Percentiles rank a stretch among this genome's conserved stretches.
phyloP scores from a whole-genome alignment of 768 basidiomycete genomes.

The Russula ochroleuca region DNA sequence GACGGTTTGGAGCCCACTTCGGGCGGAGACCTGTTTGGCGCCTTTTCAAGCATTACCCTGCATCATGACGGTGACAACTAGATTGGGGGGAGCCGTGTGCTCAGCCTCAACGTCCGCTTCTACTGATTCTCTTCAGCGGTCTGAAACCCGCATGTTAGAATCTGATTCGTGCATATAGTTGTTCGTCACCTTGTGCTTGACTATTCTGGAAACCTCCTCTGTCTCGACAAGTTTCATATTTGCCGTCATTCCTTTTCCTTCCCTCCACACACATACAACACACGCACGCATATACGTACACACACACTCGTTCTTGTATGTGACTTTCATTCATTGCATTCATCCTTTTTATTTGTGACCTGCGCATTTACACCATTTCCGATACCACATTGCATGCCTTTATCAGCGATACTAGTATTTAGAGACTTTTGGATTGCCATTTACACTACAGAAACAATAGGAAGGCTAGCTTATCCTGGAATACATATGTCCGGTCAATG shows the following conservation, averaged over 20 bases:
- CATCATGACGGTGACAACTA: constrained; percentile 69
- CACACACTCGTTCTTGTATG: constrained; percentile 18
- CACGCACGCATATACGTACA: background rate
- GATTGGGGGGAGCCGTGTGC: background rate
- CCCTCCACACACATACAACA: background rate
- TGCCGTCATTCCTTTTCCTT: background rate
- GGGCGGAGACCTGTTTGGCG: constrained; percentile 72
- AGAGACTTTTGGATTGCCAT: constrained; percentile 22
- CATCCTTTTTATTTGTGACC: constrained; percentile 20
- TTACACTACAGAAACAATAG: constrained; percentile 19
- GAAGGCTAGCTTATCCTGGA: constrained; percentile 18
- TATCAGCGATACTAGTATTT: constrained; percentile 21
- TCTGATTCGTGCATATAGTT: background rate
- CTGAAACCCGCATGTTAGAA: background rate
- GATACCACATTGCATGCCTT: constrained; percentile 27
- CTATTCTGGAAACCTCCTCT: constrained; percentile 1
- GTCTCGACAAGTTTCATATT: background rate
- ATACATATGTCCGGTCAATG: constrained; percentile 2
- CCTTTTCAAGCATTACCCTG: constrained; percentile 86
- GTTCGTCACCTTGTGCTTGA: background rate
- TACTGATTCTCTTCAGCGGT: background rate
- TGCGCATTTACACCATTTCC: constrained; percentile 26
- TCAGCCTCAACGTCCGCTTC: background rate
- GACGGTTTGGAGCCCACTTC: constrained; percentile 44
- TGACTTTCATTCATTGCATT: constrained; percentile 20